Percentiles rank a stretch among this genome's conserved stretches.
phyloP scores from a whole-genome alignment of 306 rosid genomes.

The Glycine soja region DNA sequence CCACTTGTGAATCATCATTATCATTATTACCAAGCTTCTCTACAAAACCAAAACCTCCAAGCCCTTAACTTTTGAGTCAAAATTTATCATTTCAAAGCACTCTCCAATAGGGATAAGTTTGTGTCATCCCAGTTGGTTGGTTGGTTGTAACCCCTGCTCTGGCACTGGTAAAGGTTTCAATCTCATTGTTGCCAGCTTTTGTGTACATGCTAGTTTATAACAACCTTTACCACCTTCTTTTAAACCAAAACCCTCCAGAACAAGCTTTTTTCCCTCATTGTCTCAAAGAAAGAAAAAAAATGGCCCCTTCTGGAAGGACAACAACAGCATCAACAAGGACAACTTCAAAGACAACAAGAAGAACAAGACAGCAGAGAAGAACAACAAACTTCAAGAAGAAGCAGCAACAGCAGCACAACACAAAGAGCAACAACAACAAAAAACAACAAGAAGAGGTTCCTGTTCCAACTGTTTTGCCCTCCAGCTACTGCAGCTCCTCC shows the following conservation, averaged over 20 bases:
- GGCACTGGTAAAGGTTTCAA: conserved; percentile 41
- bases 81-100: conserved; percentile 43
- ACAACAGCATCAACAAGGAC: background rate
- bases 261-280: conserved; percentile 34
- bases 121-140: conserved; percentile 4
- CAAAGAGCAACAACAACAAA: conserved; percentile 31
- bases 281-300: conserved; percentile 48
- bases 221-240: conserved; percentile 35
- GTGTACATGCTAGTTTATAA: conserved; percentile 28
- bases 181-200: conserved; percentile 52
- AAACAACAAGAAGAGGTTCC: conserved; percentile 10
- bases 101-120: conserved; percentile 44
- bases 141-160: conserved; percentile 24
- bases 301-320: conserved; percentile 69
- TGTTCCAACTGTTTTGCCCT: background rate
- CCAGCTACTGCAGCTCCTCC: conserved; percentile 34
- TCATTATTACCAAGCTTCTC: conserved; percentile 40
- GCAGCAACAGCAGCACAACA: conserved; percentile 25
- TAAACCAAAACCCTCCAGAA: conserved; percentile 34
- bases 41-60: background rate
- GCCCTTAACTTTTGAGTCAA: conserved; percentile 59
- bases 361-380: conserved; percentile 32
- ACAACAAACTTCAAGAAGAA: conserved; percentile 48
- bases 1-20: conserved; percentile 38
- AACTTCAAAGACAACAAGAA: conserved; percentile 18